These are phyloP conservation scores for Aspergillus piperis DNA, from an alignment of 2,329 filamentous ascomycete species.

Conservation along the genomic window DNA sequence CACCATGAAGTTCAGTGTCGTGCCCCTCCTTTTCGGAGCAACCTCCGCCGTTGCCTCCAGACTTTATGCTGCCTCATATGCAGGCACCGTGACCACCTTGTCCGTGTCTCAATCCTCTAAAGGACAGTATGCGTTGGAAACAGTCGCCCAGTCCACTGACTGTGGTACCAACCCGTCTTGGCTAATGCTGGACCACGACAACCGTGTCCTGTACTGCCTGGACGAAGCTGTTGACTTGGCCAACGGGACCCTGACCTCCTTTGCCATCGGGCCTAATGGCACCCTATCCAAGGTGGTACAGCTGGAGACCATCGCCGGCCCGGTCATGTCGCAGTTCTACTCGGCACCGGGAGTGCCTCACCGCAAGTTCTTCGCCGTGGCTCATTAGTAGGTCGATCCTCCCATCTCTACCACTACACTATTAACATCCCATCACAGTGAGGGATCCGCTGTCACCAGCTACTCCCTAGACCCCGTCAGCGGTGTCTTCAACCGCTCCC, in stretches of 20 bases:
- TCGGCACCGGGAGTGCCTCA: constrained; percentile 1
- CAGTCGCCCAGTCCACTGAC: constrained; percentile 11
- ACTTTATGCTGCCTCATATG: constrained; percentile 40
- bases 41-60: constrained; percentile 1
- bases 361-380: constrained; percentile 20
- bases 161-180: constrained; percentile 24
- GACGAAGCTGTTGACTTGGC: constrained; percentile 20
- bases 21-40: constrained; percentile 1
- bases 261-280: constrained; percentile 18
- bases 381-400: constrained; percentile 20
- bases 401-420: background rate
- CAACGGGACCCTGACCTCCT: constrained; percentile 24
- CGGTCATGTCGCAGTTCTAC: constrained; percentile 22
- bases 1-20: background rate
- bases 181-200: constrained; percentile 20
- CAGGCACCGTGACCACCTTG: constrained; percentile 34
- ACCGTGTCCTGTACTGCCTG: constrained; percentile 20
- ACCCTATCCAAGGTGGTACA: constrained; percentile 15
- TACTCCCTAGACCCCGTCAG: constrained; percentile 11
- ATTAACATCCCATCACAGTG: constrained; percentile 1
- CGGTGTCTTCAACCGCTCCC: constrained; percentile 11
- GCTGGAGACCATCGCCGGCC: constrained; percentile 16
- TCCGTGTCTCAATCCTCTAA: constrained; percentile 19
- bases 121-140: constrained; percentile 11
- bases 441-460: constrained; percentile 17